phyloP scores from a whole-genome alignment of 2,329 filamentous ascomycete species.

The Aspergillus uvarum region DNA sequence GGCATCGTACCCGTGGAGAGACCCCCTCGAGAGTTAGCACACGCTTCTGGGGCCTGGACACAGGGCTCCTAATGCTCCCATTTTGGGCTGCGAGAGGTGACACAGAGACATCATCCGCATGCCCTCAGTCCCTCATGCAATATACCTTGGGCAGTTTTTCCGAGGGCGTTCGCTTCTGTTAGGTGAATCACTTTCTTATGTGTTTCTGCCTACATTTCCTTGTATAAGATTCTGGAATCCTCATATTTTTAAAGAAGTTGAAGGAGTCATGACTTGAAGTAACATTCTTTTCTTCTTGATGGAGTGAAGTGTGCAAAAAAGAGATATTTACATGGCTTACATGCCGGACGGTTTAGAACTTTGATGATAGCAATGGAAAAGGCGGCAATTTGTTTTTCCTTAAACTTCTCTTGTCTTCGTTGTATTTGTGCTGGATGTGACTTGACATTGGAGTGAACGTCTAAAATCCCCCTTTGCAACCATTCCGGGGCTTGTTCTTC shows the following conservation, averaged over 20 bases:
- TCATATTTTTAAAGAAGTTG: too few species aligned
- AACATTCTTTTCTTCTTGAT: neutral
- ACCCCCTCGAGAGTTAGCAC: slow-evolving; percentile 16
- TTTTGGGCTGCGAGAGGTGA: neutral
- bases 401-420: too few species aligned
- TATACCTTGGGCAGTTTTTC: too few species aligned
- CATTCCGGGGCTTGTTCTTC: neutral
- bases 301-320: neutral
- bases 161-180: too few species aligned
- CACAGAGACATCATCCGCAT: neutral
- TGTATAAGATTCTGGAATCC: too few species aligned
- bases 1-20: slow-evolving; percentile 13
- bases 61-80: slow-evolving; percentile 8
- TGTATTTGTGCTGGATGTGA: neutral
- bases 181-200: too few species aligned
- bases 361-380: neutral
- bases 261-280: too few species aligned
- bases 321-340: neutral
- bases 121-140: too few species aligned
- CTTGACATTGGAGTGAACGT: neutral
- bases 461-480: neutral
- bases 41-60: slow-evolving; percentile 19
- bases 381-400: neutral
- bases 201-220: too few species aligned
- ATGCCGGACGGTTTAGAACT: neutral